A percentile compares a stretch with the other conserved stretches of the same genome.
Evolutionary conservation across 2,329 filamentous ascomycete genomes (phyloP).

Genomic region (Claviceps spartinae): DNA sequence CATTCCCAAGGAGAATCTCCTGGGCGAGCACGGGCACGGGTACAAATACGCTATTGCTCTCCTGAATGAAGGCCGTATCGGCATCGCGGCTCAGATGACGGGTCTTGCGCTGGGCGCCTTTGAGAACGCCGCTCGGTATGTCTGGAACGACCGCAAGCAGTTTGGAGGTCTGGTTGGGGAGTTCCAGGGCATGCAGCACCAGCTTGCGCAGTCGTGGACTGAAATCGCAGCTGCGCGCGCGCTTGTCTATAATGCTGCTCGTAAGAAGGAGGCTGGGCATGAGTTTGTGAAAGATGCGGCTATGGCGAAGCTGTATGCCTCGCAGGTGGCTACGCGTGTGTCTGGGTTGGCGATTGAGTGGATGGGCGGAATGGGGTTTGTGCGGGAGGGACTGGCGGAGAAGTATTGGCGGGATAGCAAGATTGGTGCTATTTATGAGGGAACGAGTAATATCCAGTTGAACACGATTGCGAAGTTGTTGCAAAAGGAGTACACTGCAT

Average conservation of each 20-base stretch:
- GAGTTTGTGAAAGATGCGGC: conserved; percentile 92
- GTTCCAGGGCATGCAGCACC: conserved; percentile 99
- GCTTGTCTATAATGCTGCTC: conserved; percentile 86
- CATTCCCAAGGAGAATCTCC: conserved; percentile 73
- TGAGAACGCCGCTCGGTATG: conserved; percentile 85
- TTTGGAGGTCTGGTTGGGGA: conserved; percentile 88
- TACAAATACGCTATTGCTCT: conserved; percentile 97
- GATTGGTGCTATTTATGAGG: conserved; percentile 96
- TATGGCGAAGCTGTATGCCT: conserved; percentile 94
- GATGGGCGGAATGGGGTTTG: conserved; percentile 99
- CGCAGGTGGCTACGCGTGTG: conserved; percentile 81
- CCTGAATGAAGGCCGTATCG: conserved; percentile 92
- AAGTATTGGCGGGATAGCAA: conserved; percentile 98
- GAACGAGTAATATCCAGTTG: conserved; percentile 65
- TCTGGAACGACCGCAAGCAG: conserved; percentile 97
- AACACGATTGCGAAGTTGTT: conserved; percentile 51
- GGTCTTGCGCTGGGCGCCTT: conserved; percentile 87
- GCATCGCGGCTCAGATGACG: conserved; percentile 98
- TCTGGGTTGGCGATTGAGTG: conserved; percentile 83
- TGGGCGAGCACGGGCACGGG: conserved; percentile 79
- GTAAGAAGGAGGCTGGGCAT: conserved; percentile 95
- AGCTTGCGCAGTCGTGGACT: conserved; percentile 89
- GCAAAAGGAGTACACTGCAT: conserved; percentile 46
- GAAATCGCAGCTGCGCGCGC: conserved; percentile 87
- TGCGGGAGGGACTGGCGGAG: conserved; percentile 88